A percentile compares a stretch with the other conserved stretches of the same genome.
Evolutionary conservation across 129 eudicot species (phyloP).

Genomic region (Heracleum sosnowskyi): DNA sequence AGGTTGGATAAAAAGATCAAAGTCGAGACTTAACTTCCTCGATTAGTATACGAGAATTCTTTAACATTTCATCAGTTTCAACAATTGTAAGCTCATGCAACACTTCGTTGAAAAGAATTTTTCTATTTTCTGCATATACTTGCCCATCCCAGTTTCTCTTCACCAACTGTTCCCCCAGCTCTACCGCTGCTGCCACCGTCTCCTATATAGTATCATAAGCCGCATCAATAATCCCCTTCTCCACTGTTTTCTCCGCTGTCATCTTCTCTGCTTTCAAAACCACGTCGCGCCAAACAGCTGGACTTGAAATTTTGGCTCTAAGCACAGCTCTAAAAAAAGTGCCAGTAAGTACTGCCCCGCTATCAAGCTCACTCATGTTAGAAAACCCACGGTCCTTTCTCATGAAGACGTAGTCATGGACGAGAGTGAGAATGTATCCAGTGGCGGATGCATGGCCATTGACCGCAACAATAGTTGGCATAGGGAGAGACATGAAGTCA

Average conservation of each 20-base stretch:
- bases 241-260: slow-evolving; percentile 48
- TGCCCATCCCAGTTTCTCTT: slow-evolving; percentile 55
- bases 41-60: neutral
- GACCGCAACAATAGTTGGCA: slow-evolving; percentile 83
- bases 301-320: slow-evolving; percentile 35
- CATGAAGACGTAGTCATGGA: slow-evolving; percentile 75
- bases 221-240: slow-evolving; percentile 56
- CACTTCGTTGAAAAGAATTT: slow-evolving; percentile 31
- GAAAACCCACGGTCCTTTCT: slow-evolving; percentile 56
- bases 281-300: slow-evolving; percentile 38
- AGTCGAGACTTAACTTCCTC: neutral
- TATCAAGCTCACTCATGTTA: slow-evolving; percentile 69
- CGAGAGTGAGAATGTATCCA: slow-evolving; percentile 42
- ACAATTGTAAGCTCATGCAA: slow-evolving; percentile 29
- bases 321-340: slow-evolving; percentile 27
- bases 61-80: slow-evolving; percentile 33
- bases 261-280: slow-evolving; percentile 45
- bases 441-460: slow-evolving; percentile 70
- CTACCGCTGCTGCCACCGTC: slow-evolving; percentile 60
- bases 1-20: neutral
- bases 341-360: slow-evolving; percentile 24
- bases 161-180: slow-evolving; percentile 40
- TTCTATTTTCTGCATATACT: slow-evolving; percentile 43
- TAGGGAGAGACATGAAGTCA: slow-evolving; percentile 55
- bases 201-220: slow-evolving; percentile 42